Percentiles rank a stretch among this genome's conserved stretches.
Evolutionary conservation across 306 rosid genomes (phyloP).

Genomic region (Cajanus cajan): DNA sequence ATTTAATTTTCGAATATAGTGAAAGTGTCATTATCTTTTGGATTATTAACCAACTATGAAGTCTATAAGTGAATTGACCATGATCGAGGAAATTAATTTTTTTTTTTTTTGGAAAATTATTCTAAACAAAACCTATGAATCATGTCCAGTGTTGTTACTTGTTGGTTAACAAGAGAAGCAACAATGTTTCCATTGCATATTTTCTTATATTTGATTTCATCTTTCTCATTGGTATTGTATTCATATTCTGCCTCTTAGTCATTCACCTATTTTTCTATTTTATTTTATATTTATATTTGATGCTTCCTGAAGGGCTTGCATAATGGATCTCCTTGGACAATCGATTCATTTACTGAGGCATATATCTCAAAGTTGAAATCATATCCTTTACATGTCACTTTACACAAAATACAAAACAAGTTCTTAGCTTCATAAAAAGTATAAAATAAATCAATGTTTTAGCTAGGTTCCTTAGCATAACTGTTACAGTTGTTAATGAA

Average conservation of each 20-base stretch:
- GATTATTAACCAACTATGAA: neutral
- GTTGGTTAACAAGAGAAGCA: neutral
- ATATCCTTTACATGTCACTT: constrained; percentile 61
- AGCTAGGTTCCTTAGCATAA: constrained; percentile 52
- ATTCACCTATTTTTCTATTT: neutral
- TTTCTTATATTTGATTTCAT: neutral
- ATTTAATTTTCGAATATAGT: neutral
- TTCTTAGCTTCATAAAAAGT: neutral
- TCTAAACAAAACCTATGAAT: neutral
- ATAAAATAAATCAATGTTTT: neutral
- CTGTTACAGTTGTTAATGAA: constrained; percentile 51
- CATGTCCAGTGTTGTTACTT: neutral
- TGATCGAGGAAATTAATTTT: neutral
- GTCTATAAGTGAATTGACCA: neutral
- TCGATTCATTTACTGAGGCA: constrained; percentile 64
- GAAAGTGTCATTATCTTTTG: neutral
- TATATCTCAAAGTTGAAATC: constrained; percentile 68
- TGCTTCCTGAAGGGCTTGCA: constrained; percentile 50
- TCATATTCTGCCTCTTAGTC: neutral
- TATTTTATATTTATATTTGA: neutral
- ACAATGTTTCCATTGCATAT: neutral
- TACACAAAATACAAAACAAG: neutral
- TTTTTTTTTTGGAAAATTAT: neutral
- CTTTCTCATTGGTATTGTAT: neutral
- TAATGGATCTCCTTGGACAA: constrained; percentile 62